Evolutionary conservation across 1,284 basidiomycete genomes (phyloP).

Genomic region (Rhodotorula sp.): DNA sequence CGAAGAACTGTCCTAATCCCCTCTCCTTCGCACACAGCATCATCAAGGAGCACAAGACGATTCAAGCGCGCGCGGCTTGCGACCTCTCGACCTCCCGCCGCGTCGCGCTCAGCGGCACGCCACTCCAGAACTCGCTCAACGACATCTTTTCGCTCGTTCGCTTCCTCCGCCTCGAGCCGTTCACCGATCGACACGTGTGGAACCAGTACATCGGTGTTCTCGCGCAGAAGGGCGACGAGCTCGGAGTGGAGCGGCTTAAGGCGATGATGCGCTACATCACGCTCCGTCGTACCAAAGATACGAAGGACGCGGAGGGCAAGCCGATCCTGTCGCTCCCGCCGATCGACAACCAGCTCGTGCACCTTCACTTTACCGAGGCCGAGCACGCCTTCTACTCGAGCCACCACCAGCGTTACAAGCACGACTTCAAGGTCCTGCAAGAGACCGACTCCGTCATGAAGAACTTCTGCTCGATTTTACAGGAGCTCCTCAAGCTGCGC

Average conservation of each 20-base stretch:
- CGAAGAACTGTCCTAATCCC: not conserved
- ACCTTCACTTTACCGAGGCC: slow-evolving; percentile 76
- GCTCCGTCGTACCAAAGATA: slow-evolving; percentile 92
- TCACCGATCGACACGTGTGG: slow-evolving; percentile 91
- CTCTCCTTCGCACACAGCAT: slow-evolving; percentile 59
- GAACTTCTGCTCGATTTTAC: slow-evolving; percentile 96
- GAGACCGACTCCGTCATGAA: slow-evolving; percentile 90
- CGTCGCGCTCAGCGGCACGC: slow-evolving; percentile 92
- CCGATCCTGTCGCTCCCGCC: slow-evolving; percentile 84
- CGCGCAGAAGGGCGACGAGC: slow-evolving; percentile 64
- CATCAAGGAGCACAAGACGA: slow-evolving; percentile 93
- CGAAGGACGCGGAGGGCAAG: slow-evolving; percentile 74
- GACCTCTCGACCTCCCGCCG: slow-evolving; percentile 91
- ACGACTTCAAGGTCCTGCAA: slow-evolving; percentile 82
- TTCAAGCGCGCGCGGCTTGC: slow-evolving; percentile 91
- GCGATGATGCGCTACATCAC: slow-evolving; percentile 97
- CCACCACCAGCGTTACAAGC: slow-evolving; percentile 85
- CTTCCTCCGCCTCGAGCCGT: slow-evolving; percentile 87
- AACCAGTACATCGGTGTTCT: slow-evolving; percentile 88
- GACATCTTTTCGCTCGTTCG: slow-evolving; percentile 96
- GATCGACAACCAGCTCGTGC: slow-evolving; percentile 78
- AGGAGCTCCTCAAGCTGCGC: slow-evolving; percentile 89
- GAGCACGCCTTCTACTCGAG: slow-evolving; percentile 82
- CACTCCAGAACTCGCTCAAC: slow-evolving; percentile 97
- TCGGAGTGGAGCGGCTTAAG: slow-evolving; percentile 90